These are phyloP conservation scores for Didymella glomerata DNA, from an alignment of 2,329 filamentous ascomycete genomes.

Conservation along the genomic window DNA sequence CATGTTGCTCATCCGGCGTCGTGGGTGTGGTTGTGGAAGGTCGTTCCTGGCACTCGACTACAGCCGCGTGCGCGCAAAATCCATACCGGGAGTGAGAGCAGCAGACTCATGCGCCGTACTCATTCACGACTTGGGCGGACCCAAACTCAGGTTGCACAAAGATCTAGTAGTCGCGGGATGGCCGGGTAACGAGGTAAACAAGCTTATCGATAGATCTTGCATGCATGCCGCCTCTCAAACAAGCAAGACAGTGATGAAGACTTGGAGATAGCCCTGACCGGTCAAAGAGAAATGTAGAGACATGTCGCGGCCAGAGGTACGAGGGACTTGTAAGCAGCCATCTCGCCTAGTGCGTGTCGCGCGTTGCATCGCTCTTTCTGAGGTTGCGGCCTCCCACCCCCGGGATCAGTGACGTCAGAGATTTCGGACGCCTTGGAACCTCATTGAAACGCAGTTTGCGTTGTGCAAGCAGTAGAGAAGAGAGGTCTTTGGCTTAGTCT, in stretches of 20 bases:
- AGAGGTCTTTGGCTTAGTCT: no score
- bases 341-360: constrained; percentile 16
- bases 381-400: constrained; percentile 7
- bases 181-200: constrained; percentile 21
- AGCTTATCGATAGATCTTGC: constrained; percentile 17
- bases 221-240: constrained; percentile 1
- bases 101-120: constrained; percentile 4
- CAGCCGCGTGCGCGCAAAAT: neutral
- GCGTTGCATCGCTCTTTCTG: constrained; percentile 7
- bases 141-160: constrained; percentile 12
- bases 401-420: constrained; percentile 15
- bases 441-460: neutral
- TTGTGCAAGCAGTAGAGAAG: neutral
- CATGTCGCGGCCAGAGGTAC: neutral
- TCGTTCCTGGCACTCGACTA: neutral
- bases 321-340: constrained; percentile 7
- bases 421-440: neutral
- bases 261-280: neutral
- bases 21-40: constrained; percentile 17
- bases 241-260: neutral
- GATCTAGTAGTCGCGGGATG: constrained; percentile 17
- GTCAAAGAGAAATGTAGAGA: neutral
- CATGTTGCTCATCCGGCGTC: constrained; percentile 41
- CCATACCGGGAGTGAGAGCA: neutral
- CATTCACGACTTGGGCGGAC: neutral